Base-by-base conservation (phyloP, 768 basidiomycete genomes). In the Agrocybe chaxingu region DNA sequence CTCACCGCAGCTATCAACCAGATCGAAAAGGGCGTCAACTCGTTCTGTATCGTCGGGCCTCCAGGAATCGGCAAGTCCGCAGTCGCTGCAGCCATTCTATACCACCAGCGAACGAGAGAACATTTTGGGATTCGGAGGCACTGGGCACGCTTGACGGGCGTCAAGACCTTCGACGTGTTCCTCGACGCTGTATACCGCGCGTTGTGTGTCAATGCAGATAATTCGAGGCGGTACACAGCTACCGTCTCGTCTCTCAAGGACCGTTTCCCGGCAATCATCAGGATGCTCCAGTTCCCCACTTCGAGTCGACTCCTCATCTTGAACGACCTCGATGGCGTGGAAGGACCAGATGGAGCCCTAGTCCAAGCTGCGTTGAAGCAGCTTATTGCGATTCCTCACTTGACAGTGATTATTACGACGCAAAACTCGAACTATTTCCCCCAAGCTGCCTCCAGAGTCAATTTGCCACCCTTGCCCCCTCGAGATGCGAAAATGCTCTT, bases 51-150 rank as follows among this genome's bases (percentile, higher is more conserved):
- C 34, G 9, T 55, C 38, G 47, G 52, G 4, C 46, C 47, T 31
- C 54, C 51, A 9, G 45, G 50, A 29, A 52, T 52, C 10, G 54
- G 54, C 24, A 56, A 52, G 41, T 52, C 51, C 8, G 42, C 46
- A 33, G 38, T 52, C 12, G 51, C 47, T 24, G 40, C 38, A 29
- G 42, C 40, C 32, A 30, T 56, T 13, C 30, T 56, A 10, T 39
- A 47, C 47, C 35, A 56, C 32, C 19, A 42, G 12, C 34, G n/a
- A 13, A 19, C 47, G n/a, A 16, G 19, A n/a, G 30, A 48, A n/a
- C 47, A 32, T 34, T 52, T 48, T 31, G 51, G 29, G 7, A 42
- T 41, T 41, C 45, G 51, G n/a, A 45, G 51, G 3, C 51, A 52
- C 18, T 52, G 51, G 51, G 45, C 45, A 7, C 37, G 37, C 31